Conservation (phyloP, 1,139 yeast species). For the Geotrichum candidum region DNA sequence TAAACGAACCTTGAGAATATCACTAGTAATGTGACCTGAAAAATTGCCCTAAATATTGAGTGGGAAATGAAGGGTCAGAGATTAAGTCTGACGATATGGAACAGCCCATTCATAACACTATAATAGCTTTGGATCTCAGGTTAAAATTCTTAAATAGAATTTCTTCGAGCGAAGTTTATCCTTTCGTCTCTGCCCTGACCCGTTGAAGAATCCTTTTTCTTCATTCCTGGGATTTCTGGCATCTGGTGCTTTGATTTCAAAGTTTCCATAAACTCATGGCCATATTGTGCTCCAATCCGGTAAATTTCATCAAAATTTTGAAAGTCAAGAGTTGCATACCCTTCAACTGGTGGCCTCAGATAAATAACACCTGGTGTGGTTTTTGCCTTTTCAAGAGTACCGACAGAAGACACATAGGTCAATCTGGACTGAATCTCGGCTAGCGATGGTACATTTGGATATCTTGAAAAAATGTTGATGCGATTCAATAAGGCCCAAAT, state of each 20-base stretch:
- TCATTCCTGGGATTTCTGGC: constrained; percentile 56
- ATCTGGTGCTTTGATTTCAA: constrained; percentile 51
- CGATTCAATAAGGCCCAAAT: constrained; percentile 76
- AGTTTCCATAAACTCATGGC: constrained; percentile 50
- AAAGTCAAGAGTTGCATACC: constrained; percentile 86
- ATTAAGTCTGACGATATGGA: background rate
- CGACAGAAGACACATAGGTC: constrained; percentile 92
- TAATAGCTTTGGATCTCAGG: background rate
- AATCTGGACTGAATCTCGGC: constrained; percentile 90
- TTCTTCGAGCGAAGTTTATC: constrained; percentile 32
- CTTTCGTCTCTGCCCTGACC: constrained; percentile 25
- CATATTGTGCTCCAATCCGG: constrained; percentile 72
- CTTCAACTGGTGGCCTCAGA: constrained; percentile 88
- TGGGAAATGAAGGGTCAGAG: background rate
- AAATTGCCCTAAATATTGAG: background rate
- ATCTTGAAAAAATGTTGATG: constrained; percentile 50
- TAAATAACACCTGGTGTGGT: constrained; percentile 81
- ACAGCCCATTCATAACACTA: background rate
- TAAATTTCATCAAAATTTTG: constrained; percentile 87
- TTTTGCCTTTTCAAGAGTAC: constrained; percentile 85
- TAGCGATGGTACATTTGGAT: constrained; percentile 78
- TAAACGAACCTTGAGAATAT: too few relatives aligned
- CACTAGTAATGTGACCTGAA: background rate
- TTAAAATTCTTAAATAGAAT: constrained; percentile 7
- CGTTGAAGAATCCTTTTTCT: constrained; percentile 28